These are phyloP conservation scores for Chaetomium globosum DNA, from an alignment of 2,329 filamentous ascomycete genomes.

Conservation along the genomic window DNA sequence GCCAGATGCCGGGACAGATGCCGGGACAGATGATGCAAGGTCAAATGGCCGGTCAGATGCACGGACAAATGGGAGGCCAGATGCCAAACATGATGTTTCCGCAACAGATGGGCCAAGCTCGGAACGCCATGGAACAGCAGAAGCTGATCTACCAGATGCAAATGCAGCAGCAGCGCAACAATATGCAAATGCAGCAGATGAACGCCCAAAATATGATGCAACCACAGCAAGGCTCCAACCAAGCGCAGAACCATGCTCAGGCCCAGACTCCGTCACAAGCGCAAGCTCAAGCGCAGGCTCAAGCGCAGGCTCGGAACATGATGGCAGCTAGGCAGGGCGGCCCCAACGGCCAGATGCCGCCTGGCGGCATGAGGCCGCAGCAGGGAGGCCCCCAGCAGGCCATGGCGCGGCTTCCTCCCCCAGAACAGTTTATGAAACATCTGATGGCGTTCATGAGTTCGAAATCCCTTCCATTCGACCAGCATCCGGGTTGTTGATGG, in stretches of 20 bases:
- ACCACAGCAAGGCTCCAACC: conserved; percentile 21
- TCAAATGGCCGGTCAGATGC: conserved; percentile 44
- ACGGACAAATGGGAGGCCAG: conserved; percentile 36
- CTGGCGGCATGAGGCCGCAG: conserved; percentile 40
- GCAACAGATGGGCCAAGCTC: conserved; percentile 49
- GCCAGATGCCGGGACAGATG: conserved; percentile 55
- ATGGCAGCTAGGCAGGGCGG: conserved; percentile 56
- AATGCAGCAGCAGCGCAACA: conserved; percentile 57
- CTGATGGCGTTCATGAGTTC: conserved; percentile 76
- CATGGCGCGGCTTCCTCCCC: conserved; percentile 50
- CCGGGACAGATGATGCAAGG: conserved; percentile 32
- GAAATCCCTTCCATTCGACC: conserved; percentile 72
- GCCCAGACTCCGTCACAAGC: conserved; percentile 14
- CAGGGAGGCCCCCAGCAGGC: conserved; percentile 52
- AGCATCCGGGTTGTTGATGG: conserved; percentile 72
- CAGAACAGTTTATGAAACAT: conserved; percentile 74
- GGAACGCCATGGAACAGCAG: conserved; percentile 68
- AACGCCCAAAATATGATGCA: conserved; percentile 39
- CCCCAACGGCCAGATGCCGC: conserved; percentile 60
- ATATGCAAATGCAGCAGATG: conserved; percentile 48
- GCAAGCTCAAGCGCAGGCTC: conserved; percentile 29
- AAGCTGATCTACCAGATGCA: conserved; percentile 77
- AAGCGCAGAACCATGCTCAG: conserved; percentile 27
- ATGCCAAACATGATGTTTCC: conserved; percentile 41
- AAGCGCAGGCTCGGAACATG: conserved; percentile 46